These are phyloP conservation scores for Amanita inopinata DNA, from an alignment of 768 basidiomycete species.

Conservation along the genomic window DNA sequence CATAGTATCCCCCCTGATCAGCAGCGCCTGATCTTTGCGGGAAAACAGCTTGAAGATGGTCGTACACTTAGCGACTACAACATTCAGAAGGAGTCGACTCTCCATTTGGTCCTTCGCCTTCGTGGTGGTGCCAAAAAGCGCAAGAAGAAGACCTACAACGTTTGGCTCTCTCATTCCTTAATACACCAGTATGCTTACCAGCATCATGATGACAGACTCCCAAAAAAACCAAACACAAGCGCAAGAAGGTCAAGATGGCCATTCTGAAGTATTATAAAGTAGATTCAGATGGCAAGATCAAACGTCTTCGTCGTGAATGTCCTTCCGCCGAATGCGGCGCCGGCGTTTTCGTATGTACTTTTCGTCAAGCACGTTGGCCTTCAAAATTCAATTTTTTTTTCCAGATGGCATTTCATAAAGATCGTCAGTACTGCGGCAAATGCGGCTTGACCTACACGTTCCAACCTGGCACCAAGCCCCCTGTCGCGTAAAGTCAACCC, in stretches of 20 bases:
- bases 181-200: background rate
- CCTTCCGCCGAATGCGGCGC: conserved; percentile 76
- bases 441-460: conserved; percentile 85
- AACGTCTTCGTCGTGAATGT: conserved; percentile 97
- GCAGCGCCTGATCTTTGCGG: conserved; percentile 97
- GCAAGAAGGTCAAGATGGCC: conserved; percentile 99
- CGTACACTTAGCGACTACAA: conserved; percentile 93
- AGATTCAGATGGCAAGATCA: conserved; percentile 99
- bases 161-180: conserved; percentile 17
- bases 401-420: conserved; percentile 97
- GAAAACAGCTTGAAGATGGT: conserved; percentile 99
- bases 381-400: conserved; percentile 3
- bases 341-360: conserved; percentile 76
- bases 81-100: conserved; percentile 99
- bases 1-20: conserved; percentile 83
- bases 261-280: conserved; percentile 99
- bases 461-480: conserved; percentile 71
- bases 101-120: conserved; percentile 94
- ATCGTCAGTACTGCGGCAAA: conserved; percentile 97
- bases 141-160: conserved; percentile 99
- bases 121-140: conserved; percentile 99
- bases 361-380: no score
- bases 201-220: conserved; percentile 51
- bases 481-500: conserved; percentile 38
- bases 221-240: conserved; percentile 99